A percentile compares a stretch with the other conserved stretches of the same genome.
Conservation (phyloP, 371 early-diverging fungal genomes). For the Mortierella sp. region DNA sequence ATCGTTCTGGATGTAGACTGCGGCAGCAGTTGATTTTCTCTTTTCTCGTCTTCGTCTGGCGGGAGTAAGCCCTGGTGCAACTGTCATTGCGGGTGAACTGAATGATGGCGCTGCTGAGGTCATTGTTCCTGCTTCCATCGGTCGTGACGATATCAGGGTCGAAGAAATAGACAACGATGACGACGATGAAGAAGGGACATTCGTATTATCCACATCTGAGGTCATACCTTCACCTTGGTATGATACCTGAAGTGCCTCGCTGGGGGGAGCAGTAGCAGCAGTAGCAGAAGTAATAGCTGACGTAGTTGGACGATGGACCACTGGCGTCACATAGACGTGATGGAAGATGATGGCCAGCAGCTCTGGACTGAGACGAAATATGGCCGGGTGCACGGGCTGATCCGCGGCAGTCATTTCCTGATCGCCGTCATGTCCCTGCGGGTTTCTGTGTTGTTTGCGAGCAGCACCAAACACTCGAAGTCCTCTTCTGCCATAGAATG, state of each 20-base stretch:
- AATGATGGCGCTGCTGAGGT: slow-evolving; percentile 3
- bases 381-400: slow-evolving; percentile 15
- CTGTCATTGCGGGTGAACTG: no score
- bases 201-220: no score
- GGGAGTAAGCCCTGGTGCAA: no score
- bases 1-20: slow-evolving; percentile 50
- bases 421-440: not conserved
- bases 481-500: not conserved
- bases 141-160: slow-evolving; percentile 3
- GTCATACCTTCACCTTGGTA: no score
- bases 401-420: slow-evolving; percentile 14
- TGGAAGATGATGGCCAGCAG: slow-evolving; percentile 49
- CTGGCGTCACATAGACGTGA: slow-evolving; percentile 52
- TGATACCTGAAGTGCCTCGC: no score
- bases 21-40: slow-evolving; percentile 4
- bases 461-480: slow-evolving; percentile 9
- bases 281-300: not conserved
- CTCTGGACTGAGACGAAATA: slow-evolving; percentile 52
- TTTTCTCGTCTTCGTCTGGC: slow-evolving; percentile 24
- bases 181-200: no score
- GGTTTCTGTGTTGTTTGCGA: slow-evolving; percentile 4
- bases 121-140: not conserved
- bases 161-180: slow-evolving; percentile 15
- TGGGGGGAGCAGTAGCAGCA: not conserved
- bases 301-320: slow-evolving; percentile 32